Evolutionary conservation across 148 eudicot genomes (phyloP).

Genomic region (Polygonum maritimum): DNA sequence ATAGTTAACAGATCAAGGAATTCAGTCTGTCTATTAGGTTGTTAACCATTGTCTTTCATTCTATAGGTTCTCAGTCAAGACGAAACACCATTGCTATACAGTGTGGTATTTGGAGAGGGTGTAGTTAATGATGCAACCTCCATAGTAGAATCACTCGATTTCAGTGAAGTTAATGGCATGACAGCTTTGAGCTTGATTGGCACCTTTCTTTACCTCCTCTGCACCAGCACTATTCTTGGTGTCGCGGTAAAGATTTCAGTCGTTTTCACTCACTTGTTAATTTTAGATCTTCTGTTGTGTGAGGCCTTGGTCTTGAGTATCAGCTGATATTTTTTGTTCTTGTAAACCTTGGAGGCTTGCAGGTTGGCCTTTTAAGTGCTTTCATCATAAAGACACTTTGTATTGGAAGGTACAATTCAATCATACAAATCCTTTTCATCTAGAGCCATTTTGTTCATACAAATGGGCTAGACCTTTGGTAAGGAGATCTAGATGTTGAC

Average conservation of each 20-base stretch:
- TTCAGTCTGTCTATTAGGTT: background rate
- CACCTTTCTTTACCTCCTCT: conserved; percentile 62
- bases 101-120: conserved; percentile 84
- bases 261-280: background rate
- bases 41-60: background rate
- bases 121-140: conserved; percentile 98
- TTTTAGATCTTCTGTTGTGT: background rate
- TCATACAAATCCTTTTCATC: background rate
- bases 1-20: background rate
- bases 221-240: conserved; percentile 70
- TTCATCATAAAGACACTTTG: conserved; percentile 46
- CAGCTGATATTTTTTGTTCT: no score
- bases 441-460: background rate
- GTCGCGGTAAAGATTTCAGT: conserved; percentile 26
- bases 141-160: conserved; percentile 63
- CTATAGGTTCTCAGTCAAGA: conserved; percentile 85
- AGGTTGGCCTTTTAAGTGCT: conserved; percentile 59
- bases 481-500: background rate
- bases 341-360: no score
- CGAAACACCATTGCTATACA: conserved; percentile 83
- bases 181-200: conserved; percentile 59
- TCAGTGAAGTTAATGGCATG: conserved; percentile 35
- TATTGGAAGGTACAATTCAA: conserved; percentile 40
- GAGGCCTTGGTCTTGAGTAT: background rate
- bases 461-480: background rate